Base-by-base conservation (phyloP, 2,329 filamentous ascomycete species). In the Sphaerulina musiva region DNA sequence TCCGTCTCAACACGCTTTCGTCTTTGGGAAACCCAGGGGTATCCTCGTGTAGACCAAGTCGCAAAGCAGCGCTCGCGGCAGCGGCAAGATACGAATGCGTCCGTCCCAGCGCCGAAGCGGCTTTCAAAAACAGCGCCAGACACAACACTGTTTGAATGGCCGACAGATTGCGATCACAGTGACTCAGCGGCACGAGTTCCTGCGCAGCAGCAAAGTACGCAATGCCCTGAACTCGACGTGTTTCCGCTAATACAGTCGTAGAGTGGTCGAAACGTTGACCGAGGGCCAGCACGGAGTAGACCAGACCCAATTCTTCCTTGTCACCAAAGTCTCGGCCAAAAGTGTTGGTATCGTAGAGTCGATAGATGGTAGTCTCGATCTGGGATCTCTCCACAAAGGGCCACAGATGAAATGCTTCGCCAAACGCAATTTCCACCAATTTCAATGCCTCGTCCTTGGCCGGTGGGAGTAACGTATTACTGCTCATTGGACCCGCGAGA, bases 1-100 rank as follows among this genome's bases (percentile, higher is more conserved):
- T 48, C 23, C 43, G 51, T 48, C 58, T 51, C n/a, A 58, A 36
- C n/a, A 55, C 56, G 4, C 43, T 55, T 41, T 58, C 58, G 20
- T 57, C 54, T 20, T 54, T 45, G 1, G 58, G 12, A 34, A 54
- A 56, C 14, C 53, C 53, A 6, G 52, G 38, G 3, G 56, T 46
- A 3, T 47, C 34, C 40, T 62, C 59, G 42, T 62, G 59, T 3
- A 62, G 54, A 10, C 59, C 59, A 50, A 62, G 51, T 2, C 59
- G 53, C 6, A 59, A 44, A 7, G 55, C 59, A 6, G 53, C 58
- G 41, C 59, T 56, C 2, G 59, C 46, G 10, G 58, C 59, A 12
- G 59, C 55, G 17, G 50, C 54, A 9, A 59, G 46, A 36, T 58
- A 58, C 8, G 58, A 51, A 47, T 62, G 57, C 4, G 42, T 50